Evolutionary conservation across 2,329 filamentous ascomycete species (phyloP).

Genomic region (Penicillium sp.): DNA sequence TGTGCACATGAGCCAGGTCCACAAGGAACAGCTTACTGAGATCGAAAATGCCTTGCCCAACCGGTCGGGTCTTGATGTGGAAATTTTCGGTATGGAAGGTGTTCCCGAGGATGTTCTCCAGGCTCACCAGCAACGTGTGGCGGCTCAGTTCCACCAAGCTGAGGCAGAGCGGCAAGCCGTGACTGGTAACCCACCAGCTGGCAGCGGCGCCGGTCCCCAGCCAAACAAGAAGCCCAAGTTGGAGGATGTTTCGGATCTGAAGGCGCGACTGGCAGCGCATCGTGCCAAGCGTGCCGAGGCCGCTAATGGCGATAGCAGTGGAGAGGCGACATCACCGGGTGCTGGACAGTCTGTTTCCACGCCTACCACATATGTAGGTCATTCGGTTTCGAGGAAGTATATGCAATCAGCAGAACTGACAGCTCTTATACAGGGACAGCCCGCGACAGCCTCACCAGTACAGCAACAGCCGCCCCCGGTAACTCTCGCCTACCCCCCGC

Average conservation of each 20-base stretch:
- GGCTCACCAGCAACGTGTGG: constrained; percentile 83
- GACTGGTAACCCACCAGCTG: constrained; percentile 81
- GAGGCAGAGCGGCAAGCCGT: constrained; percentile 79
- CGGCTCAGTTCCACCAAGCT: constrained; percentile 80
- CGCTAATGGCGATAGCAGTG: constrained; percentile 59
- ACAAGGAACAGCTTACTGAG: constrained; percentile 85
- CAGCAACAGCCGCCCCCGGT: constrained; percentile 40
- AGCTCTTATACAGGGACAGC: constrained; percentile 39
- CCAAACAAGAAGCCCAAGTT: constrained; percentile 68
- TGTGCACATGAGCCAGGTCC: constrained; percentile 97
- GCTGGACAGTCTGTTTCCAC: constrained; percentile 54
- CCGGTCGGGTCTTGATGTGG: constrained; percentile 81
- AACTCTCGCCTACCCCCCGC: constrained; percentile 45
- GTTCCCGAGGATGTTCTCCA: constrained; percentile 84
- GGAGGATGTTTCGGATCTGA: constrained; percentile 76
- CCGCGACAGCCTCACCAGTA: constrained; percentile 10
- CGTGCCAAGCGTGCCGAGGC: constrained; percentile 68
- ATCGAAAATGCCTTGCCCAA: constrained; percentile 93
- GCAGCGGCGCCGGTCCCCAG: constrained; percentile 52
- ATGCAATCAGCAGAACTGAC: constrained; percentile 11
- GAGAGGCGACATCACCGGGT: constrained; percentile 60
- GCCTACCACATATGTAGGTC: constrained; percentile 63
- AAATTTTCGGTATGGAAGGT: constrained; percentile 98
- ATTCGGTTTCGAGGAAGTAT: background rate
- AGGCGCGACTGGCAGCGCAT: constrained; percentile 77